Percentiles rank a stretch among this genome's conserved stretches.
These are phyloP conservation scores for Aspergillus luchuensis DNA, from an alignment of 2,329 filamentous ascomycete species.

Conservation along the genomic window DNA sequence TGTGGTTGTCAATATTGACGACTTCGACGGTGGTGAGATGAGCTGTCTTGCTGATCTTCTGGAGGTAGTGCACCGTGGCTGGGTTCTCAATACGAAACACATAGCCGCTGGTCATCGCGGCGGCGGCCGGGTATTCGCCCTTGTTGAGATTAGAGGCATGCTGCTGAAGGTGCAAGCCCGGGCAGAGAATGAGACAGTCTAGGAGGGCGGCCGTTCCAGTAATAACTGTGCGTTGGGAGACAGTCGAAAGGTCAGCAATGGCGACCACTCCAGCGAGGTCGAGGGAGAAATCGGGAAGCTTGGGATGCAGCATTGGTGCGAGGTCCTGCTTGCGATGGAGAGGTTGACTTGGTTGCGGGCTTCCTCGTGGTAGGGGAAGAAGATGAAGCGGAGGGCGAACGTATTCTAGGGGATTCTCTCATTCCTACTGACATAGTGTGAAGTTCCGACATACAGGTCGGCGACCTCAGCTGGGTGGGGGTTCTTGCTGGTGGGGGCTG, in stretches of 20 bases:
- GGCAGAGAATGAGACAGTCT: neutral
- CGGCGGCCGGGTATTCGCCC: neutral
- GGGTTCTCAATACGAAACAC: constrained; percentile 32
- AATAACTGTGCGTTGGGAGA: neutral
- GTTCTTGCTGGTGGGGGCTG: too few relatives aligned
- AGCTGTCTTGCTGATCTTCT: constrained; percentile 2
- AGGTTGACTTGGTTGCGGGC: too few relatives aligned
- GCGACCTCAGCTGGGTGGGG: too few relatives aligned
- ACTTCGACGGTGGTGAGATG: constrained; percentile 2
- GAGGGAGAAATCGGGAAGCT: neutral
- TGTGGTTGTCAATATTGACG: neutral
- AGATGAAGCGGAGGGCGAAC: too few relatives aligned
- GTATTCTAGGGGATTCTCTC: too few relatives aligned
- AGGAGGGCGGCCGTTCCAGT: neutral
- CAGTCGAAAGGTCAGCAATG: neutral
- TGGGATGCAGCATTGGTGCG: too few relatives aligned
- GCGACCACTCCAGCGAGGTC: neutral
- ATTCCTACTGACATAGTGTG: too few relatives aligned
- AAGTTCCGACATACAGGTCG: too few relatives aligned
- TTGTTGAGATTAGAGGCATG: neutral
- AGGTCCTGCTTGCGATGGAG: too few relatives aligned
- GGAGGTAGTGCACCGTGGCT: constrained; percentile 5
- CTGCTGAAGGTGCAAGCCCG: constrained; percentile 1
- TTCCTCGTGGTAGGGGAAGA: too few relatives aligned
- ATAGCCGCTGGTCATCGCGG: neutral